Conservation (phyloP, 805 yeast species). For the Saturnispora diversa region DNA sequence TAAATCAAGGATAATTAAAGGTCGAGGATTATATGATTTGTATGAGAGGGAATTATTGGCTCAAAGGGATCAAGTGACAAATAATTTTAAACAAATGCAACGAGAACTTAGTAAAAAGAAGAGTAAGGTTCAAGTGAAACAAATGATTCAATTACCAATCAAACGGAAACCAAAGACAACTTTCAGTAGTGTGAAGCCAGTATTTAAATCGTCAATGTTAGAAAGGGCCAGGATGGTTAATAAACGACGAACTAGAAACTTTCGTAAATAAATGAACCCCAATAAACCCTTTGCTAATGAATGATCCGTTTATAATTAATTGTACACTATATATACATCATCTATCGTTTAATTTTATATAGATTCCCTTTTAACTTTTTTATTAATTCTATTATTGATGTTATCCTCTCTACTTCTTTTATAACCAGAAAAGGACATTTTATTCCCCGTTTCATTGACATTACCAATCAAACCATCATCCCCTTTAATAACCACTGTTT, state of each 20-base stretch:
- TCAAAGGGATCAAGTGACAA: slow-evolving; percentile 38
- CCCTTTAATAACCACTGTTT: slow-evolving; percentile 55
- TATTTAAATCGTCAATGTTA: slow-evolving; percentile 24
- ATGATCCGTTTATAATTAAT: neutral
- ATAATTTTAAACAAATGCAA: slow-evolving; percentile 36
- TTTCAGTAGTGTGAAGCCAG: slow-evolving; percentile 3
- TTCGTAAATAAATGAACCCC: slow-evolving; percentile 3
- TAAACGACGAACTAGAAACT: slow-evolving; percentile 14
- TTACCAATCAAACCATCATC: slow-evolving; percentile 29
- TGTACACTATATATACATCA: too few relatives aligned
- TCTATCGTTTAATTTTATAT: too few relatives aligned
- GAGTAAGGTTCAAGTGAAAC: slow-evolving; percentile 34
- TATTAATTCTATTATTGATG: neutral
- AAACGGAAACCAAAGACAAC: slow-evolving; percentile 9
- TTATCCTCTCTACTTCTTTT: slow-evolving; percentile 1
- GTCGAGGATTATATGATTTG: slow-evolving; percentile 32
- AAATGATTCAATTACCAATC: slow-evolving; percentile 13
- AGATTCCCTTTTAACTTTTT: slow-evolving; percentile 1
- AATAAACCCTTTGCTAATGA: too few relatives aligned
- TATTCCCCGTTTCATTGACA: neutral
- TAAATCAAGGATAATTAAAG: too few relatives aligned
- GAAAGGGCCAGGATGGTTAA: slow-evolving; percentile 29
- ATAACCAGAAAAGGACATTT: neutral
- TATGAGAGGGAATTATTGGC: slow-evolving; percentile 36
- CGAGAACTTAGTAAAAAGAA: slow-evolving; percentile 33